Conservation (phyloP, 2,329 filamentous ascomycete genomes). For the Magnaporthiopsis incrustans region DNA sequence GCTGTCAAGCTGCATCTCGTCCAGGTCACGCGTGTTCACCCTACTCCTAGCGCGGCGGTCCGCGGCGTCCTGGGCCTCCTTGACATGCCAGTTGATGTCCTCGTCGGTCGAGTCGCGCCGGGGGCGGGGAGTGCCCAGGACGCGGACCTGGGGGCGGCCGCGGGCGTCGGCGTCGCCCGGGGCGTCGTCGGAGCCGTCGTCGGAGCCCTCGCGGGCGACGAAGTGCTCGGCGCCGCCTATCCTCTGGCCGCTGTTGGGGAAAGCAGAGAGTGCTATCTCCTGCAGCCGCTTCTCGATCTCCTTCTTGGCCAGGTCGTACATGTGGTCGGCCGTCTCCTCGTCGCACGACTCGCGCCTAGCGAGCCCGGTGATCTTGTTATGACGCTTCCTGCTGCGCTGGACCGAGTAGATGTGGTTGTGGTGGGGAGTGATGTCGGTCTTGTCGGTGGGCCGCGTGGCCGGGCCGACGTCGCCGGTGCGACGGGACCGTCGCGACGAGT, state of each 20-base stretch:
- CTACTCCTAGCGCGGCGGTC: slow-evolving; percentile 9
- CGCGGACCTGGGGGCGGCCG: slow-evolving; percentile 4
- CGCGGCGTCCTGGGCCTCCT: slow-evolving; percentile 56
- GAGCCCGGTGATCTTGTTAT: slow-evolving; percentile 26
- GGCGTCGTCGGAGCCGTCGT: slow-evolving; percentile 38
- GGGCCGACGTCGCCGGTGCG: slow-evolving; percentile 57
- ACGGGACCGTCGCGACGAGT: slow-evolving; percentile 66
- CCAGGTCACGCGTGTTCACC: slow-evolving; percentile 19
- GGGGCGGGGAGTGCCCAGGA: slow-evolving; percentile 11
- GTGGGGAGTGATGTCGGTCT: slow-evolving; percentile 63
- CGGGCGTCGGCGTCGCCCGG: slow-evolving; percentile 21
- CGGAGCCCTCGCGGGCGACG: slow-evolving; percentile 56
- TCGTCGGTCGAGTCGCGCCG: slow-evolving; percentile 56
- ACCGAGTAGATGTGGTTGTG: slow-evolving; percentile 53
- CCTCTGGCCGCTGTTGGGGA: slow-evolving; percentile 62
- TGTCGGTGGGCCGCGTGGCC: slow-evolving; percentile 56
- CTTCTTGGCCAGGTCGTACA: slow-evolving; percentile 71
- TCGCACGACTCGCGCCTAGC: slow-evolving; percentile 65
- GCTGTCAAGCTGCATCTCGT: slow-evolving; percentile 27
- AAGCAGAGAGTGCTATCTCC: slow-evolving; percentile 68
- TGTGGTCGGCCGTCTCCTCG: slow-evolving; percentile 65
- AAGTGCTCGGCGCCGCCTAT: slow-evolving; percentile 67
- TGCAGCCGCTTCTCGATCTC: slow-evolving; percentile 74
- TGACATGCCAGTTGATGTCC: slow-evolving; percentile 63
- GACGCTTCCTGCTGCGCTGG: slow-evolving; percentile 32